A percentile compares a stretch with the other conserved stretches of the same genome.
Conservation (phyloP, 1,284 basidiomycete genomes). For the Melampsora abietis-canadensis region DNA sequence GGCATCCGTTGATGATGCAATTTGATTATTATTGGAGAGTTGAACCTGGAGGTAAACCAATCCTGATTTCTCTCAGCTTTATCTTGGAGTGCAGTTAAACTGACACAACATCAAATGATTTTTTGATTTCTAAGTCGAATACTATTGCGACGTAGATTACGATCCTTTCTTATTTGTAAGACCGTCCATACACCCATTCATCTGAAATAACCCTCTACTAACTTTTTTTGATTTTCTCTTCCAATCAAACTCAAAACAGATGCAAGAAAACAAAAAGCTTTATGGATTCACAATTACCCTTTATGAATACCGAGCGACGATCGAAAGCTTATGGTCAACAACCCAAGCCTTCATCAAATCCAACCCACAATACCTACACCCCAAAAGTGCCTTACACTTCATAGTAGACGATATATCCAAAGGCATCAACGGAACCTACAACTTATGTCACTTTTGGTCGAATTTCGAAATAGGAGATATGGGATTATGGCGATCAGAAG, state of each 20-base stretch:
- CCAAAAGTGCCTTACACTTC: constrained; percentile 2
- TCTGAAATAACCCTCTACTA: background rate
- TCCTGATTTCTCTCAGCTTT: background rate
- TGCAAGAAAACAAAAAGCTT: constrained; percentile 52
- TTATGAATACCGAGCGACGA: constrained; percentile 50
- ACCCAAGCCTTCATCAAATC: background rate
- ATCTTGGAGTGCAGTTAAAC: constrained; percentile 3
- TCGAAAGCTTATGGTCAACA: constrained; percentile 45
- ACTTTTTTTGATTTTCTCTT: background rate
- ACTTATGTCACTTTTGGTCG: constrained; percentile 33
- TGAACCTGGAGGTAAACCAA: constrained; percentile 31
- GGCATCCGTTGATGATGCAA: constrained; percentile 42
- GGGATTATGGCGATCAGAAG: constrained; percentile 18
- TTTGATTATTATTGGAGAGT: constrained; percentile 45
- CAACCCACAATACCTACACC: constrained; percentile 11
- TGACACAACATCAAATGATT: too few species aligned
- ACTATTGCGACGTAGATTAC: constrained; percentile 49
- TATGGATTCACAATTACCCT: constrained; percentile 52
- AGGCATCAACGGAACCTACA: constrained; percentile 18
- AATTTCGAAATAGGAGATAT: constrained; percentile 23
- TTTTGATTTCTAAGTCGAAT: background rate
- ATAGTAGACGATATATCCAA: constrained; percentile 8
- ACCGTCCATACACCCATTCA: too few species aligned
- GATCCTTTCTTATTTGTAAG: constrained; percentile 51
- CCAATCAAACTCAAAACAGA: constrained; percentile 37